Conservation (phyloP, 108 stramenopile species). For the Mayamaea pseudoterrestris region DNA sequence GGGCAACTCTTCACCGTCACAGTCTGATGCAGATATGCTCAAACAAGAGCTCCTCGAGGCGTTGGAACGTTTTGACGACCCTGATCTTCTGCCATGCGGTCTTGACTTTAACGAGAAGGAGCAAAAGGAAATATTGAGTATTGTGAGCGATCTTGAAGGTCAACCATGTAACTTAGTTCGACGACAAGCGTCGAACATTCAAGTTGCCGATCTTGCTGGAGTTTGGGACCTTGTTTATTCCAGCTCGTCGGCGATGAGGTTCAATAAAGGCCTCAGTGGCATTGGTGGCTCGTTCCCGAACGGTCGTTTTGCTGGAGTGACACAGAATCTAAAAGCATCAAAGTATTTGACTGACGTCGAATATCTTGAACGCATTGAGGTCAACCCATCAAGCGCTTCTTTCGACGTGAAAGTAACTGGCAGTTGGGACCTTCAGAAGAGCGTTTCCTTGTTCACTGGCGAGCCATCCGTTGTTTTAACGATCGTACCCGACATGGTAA, state of each 20-base stretch:
- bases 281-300: constrained; percentile 67
- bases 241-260: constrained; percentile 73
- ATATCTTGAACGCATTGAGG: constrained; percentile 64
- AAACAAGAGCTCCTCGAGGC: background rate
- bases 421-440: constrained; percentile 60
- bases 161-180: constrained; percentile 33
- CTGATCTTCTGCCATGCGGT: constrained; percentile 48
- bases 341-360: constrained; percentile 51
- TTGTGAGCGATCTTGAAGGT: constrained; percentile 41
- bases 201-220: constrained; percentile 40
- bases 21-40: background rate
- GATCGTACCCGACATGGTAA: constrained; percentile 59
- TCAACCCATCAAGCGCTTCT: constrained; percentile 35
- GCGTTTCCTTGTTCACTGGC: constrained; percentile 59
- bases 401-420: constrained; percentile 66
- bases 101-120: constrained; percentile 52
- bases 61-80: constrained; percentile 13
- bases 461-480: constrained; percentile 46
- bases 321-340: constrained; percentile 35
- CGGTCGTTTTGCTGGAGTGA: constrained; percentile 58
- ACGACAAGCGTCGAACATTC: constrained; percentile 19
- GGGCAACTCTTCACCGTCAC: background rate
- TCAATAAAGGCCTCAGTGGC: constrained; percentile 72
- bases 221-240: constrained; percentile 69
- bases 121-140: constrained; percentile 43